Evolutionary conservation across 2,329 filamentous ascomycete genomes (phyloP), one percentile per base, ranked within the genome.

Genomic region (Alternaria gaisen): DNA sequence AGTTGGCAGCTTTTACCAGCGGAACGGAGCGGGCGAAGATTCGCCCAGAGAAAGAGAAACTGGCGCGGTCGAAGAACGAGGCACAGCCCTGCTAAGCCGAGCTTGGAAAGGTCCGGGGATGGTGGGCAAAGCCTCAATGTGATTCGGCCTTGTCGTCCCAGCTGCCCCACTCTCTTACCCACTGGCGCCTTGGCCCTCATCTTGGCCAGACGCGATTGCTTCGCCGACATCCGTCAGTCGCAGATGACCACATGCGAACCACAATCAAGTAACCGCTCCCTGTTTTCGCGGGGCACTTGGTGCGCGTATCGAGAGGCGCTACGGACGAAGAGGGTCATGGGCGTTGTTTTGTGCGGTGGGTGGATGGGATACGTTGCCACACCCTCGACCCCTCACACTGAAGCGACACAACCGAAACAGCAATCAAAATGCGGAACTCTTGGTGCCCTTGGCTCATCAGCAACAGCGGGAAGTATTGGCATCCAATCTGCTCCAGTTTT

Each of bases 11-110:
- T 38, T 53, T 46, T 48, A 46, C 42, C 32, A 46, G 42, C 57
- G 57, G 51, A 60, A 34, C 47, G 46, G 53, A 42, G 58, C 52
- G 53, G 53, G 58, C 58, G 58, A 55, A 44, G 53, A 57, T 41
- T 42, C 41, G 46, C 53, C 53, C 41, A 56, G 52, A 59, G 44
- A 59, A 48, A 36, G 55, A 52, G 30, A 53, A 42, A 32, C 40
- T 32, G 51, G 41, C 38, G 51, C 51, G 26, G 51, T 30, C 46
- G 30, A 51, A 24, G 46, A 38, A 18, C 20, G 46, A 50, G 30
- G 46, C 46, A 50, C 46, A 36, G 46, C 46, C 30, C 30, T 22
- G 20, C 46, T 50, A 50, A 22, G 46, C 46, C 46, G 16, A 22
- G 46, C 14, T 24, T 24, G 46, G 46, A 20, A 50, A 36, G 46